Evolutionary conservation across 108 stramenopile species (phyloP).

Genomic region (Asterionellopsis glacialis): DNA sequence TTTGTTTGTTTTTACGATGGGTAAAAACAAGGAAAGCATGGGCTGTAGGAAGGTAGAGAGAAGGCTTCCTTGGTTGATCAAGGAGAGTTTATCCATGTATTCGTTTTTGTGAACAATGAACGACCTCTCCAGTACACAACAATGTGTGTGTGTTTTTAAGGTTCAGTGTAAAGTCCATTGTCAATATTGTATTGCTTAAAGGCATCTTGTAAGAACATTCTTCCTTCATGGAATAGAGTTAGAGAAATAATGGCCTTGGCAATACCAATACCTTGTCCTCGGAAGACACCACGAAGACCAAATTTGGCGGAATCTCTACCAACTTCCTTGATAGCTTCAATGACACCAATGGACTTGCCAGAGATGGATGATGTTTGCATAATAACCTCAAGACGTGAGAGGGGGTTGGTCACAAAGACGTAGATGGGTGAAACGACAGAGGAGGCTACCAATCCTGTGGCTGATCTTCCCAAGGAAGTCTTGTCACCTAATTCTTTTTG

Average conservation of each 20-base stretch:
- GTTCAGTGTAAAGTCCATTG: conserved; percentile 59
- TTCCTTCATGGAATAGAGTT: conserved; percentile 89
- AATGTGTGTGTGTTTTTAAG: not conserved
- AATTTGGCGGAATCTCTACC: conserved; percentile 69
- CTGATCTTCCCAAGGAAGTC: conserved; percentile 44
- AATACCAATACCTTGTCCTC: conserved; percentile 92
- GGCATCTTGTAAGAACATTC: conserved; percentile 79
- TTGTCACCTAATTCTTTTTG: conserved; percentile 78
- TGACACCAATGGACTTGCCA: conserved; percentile 78
- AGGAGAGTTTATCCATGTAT: too few relatives aligned
- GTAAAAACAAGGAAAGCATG: too few relatives aligned
- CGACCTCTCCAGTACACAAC: too few relatives aligned
- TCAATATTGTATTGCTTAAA: conserved; percentile 81
- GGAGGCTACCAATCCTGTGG: conserved; percentile 77
- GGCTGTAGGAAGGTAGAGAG: too few relatives aligned
- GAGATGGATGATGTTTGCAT: conserved; percentile 89
- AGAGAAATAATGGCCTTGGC: conserved; percentile 83
- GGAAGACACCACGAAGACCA: conserved; percentile 86
- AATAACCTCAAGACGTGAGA: conserved; percentile 87
- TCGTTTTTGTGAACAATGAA: too few relatives aligned
- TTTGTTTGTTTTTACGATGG: too few relatives aligned
- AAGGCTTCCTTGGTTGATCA: too few relatives aligned
- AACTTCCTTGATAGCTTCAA: conserved; percentile 81
- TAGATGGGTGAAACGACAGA: conserved; percentile 86
- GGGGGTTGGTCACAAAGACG: conserved; percentile 87